A percentile compares a stretch with the other conserved stretches of the same genome.
These are phyloP conservation scores for Cryptococcus sp. DNA, from an alignment of 1,284 basidiomycete genomes.

Conservation along the genomic window DNA sequence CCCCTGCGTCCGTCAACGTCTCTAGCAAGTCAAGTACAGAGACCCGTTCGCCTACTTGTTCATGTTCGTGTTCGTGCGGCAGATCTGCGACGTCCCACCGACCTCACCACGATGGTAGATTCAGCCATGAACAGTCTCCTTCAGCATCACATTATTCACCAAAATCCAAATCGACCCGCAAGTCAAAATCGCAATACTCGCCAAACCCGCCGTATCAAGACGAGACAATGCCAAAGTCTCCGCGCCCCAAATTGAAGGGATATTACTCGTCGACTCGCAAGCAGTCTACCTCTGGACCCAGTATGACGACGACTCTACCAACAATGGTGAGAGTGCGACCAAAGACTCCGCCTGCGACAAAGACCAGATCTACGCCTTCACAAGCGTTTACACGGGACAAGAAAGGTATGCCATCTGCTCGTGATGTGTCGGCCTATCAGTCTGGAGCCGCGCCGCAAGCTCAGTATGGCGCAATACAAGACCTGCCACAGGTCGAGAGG, in stretches of 20 bases:
- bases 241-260: background rate
- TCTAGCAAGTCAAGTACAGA: background rate
- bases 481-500: background rate
- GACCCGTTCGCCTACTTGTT: background rate
- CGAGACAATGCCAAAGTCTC: background rate
- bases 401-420: background rate
- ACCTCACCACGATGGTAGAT: no score
- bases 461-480: background rate
- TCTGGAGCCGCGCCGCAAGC: background rate
- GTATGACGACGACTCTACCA: background rate
- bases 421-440: background rate
- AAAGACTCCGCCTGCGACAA: background rate
- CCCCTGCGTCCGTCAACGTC: constrained; percentile 1
- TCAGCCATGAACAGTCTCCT: no score
- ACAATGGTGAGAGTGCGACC: background rate
- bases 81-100: no score
- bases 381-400: background rate
- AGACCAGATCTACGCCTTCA: background rate
- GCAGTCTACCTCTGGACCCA: background rate
- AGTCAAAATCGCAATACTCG: no score
- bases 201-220: background rate
- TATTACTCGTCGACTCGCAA: background rate
- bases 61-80: no score
- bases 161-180: background rate
- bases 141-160: background rate